phyloP scores from a whole-genome alignment of 2,329 filamentous ascomycete genomes.

The Furcasterigmium furcatum region DNA sequence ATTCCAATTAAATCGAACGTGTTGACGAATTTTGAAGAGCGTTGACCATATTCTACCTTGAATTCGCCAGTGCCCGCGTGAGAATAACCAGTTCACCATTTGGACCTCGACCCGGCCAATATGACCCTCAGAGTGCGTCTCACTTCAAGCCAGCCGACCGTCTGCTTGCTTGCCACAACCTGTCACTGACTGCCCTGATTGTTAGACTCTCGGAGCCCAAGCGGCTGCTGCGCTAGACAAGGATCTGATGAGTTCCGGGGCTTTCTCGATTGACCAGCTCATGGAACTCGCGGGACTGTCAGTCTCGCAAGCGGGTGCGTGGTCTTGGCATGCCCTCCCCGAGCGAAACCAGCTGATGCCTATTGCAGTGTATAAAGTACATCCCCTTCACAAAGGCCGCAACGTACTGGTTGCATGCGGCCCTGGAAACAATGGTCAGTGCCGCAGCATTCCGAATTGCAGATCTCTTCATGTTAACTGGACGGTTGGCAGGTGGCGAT shows the following conservation, averaged over 20 bases:
- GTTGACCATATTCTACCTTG: too few relatives aligned
- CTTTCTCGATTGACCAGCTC: slow-evolving; percentile 91
- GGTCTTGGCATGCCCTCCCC: neutral
- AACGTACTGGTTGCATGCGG: slow-evolving; percentile 87
- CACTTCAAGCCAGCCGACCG: slow-evolving; percentile 12
- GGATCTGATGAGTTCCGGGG: slow-evolving; percentile 85
- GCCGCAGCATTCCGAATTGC: neutral
- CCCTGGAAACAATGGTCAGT: slow-evolving; percentile 67
- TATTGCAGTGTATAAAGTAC: slow-evolving; percentile 71
- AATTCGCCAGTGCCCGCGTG: too few relatives aligned
- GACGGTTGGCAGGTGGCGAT: slow-evolving; percentile 68
- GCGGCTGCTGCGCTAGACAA: slow-evolving; percentile 86
- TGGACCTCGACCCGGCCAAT: too few relatives aligned
- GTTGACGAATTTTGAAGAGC: too few relatives aligned
- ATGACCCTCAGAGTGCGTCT: slow-evolving; percentile 14
- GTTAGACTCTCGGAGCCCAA: slow-evolving; percentile 84
- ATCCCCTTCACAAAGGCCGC: slow-evolving; percentile 69
- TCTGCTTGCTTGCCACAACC: too few relatives aligned
- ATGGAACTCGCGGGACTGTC: slow-evolving; percentile 96
- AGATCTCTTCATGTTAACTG: slow-evolving; percentile 1
- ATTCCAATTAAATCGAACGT: too few relatives aligned
- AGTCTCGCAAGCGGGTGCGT: slow-evolving; percentile 81
- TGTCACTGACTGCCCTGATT: too few relatives aligned
- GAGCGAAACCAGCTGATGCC: neutral
- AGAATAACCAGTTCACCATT: too few relatives aligned